These are phyloP conservation scores for Lactuca saligna DNA, from an alignment of 129 eudicot genomes.

Conservation along the genomic window DNA sequence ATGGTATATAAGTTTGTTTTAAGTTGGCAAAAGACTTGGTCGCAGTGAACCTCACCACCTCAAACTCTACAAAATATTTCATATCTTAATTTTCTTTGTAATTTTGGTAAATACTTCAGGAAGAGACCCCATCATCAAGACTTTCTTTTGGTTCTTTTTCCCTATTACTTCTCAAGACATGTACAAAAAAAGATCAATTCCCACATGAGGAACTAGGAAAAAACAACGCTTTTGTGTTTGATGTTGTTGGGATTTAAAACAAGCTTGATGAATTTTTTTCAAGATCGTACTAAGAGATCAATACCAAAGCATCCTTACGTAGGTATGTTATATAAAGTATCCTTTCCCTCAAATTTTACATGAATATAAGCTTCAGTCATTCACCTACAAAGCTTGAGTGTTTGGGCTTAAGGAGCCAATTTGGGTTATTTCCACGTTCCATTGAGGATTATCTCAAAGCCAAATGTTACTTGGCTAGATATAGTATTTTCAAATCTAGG, in stretches of 20 bases:
- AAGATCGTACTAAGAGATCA: conserved; percentile 40
- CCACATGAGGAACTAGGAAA: conserved; percentile 14
- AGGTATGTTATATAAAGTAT: conserved; percentile 55
- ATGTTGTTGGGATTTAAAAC: conserved; percentile 53
- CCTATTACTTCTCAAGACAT: not conserved
- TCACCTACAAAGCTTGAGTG: conserved; percentile 43
- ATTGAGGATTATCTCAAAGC: conserved; percentile 42
- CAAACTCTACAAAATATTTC: conserved; percentile 24
- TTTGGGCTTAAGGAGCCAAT: conserved; percentile 64
- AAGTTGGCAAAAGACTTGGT: conserved; percentile 30
- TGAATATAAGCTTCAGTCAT: conserved; percentile 55
- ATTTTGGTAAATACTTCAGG: conserved; percentile 17
- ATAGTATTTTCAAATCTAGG: conserved; percentile 65
- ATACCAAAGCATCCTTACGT: conserved; percentile 32
- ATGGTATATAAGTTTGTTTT: conserved; percentile 10
- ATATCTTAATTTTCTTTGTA: conserved; percentile 17
- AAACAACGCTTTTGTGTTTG: conserved; percentile 1
- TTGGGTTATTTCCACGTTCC: conserved; percentile 59
- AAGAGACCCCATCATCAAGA: not conserved
- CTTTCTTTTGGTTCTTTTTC: not conserved
- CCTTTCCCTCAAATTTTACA: conserved; percentile 58
- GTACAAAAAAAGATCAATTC: not conserved
- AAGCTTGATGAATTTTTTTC: conserved; percentile 48
- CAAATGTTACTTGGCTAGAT: conserved; percentile 54
- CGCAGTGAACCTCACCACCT: conserved; percentile 27